Conservation (phyloP, 139 green algal genomes). For the Chlamydomonas schloesseri region DNA sequence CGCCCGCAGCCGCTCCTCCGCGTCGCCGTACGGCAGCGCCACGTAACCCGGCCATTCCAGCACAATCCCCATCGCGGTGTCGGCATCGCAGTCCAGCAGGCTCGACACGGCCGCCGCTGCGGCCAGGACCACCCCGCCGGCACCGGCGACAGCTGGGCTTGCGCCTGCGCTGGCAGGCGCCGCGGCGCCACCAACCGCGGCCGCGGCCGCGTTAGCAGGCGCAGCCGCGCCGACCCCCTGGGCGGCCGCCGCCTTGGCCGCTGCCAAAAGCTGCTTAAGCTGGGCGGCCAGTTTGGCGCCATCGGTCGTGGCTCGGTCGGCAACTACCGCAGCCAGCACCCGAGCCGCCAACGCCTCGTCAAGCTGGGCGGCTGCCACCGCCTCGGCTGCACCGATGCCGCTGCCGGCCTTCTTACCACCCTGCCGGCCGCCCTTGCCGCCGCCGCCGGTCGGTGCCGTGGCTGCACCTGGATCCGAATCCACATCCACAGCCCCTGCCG, state of each 20-base stretch:
- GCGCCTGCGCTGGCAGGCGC: not conserved
- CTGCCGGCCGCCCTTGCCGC: too few species aligned
- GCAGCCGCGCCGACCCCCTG: not conserved
- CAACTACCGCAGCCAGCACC: not conserved
- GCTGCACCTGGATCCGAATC: too few species aligned
- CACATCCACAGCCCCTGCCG: too few species aligned
- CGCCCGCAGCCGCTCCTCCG: not conserved
- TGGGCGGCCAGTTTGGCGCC: not conserved
- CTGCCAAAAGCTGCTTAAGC: not conserved
- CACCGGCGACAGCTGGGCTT: too few species aligned
- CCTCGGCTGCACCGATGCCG: not conserved
- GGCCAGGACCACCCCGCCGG: not conserved
- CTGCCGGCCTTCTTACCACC: too few species aligned
- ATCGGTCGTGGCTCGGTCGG: not conserved
- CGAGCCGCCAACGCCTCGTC: not conserved
- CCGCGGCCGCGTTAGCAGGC: too few species aligned
- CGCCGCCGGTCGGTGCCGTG: too few species aligned
- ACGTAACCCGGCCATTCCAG: slow-evolving; percentile 11
- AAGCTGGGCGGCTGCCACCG: not conserved
- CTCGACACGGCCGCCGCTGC: not conserved
- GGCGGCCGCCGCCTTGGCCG: not conserved
- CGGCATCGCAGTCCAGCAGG: not conserved
- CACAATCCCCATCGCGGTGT: not conserved
- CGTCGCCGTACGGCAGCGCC: not conserved
- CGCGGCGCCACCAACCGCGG: not conserved